These are phyloP conservation scores for Camellia sinensis DNA, from an alignment of 148 eudicot genomes.

Conservation along the genomic window DNA sequence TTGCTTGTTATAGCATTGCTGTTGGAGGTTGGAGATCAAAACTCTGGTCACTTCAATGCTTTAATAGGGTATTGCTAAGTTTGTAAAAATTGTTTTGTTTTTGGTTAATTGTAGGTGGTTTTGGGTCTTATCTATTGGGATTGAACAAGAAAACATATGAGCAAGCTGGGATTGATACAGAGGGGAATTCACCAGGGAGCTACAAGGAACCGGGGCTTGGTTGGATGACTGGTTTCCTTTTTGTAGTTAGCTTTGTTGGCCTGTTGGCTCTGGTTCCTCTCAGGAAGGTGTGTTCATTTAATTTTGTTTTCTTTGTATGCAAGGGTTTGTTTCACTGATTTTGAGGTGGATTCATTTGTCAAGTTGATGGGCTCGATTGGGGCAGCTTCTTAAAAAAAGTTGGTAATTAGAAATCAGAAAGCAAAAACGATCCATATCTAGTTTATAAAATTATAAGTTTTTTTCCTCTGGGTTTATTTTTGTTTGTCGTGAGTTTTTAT, in stretches of 20 bases:
- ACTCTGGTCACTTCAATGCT: background rate
- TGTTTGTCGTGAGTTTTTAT: no score
- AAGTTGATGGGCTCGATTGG: no score
- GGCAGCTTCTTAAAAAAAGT: no score
- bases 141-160: slow-evolving; percentile 53
- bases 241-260: slow-evolving; percentile 31
- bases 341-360: no score
- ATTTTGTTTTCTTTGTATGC: background rate
- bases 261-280: slow-evolving; percentile 36
- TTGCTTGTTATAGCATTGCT: slow-evolving; percentile 43
- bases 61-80: background rate
- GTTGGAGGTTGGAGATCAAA: slow-evolving; percentile 24
- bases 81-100: background rate
- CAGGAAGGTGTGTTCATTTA: slow-evolving; percentile 23
- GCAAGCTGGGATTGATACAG: slow-evolving; percentile 48
- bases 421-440: no score
- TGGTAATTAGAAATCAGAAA: no score
- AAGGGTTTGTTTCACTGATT: no score
- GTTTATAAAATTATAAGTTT: no score
- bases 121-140: slow-evolving; percentile 55
- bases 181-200: slow-evolving; percentile 37
- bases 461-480: no score
- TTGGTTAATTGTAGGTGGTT: slow-evolving; percentile 37
- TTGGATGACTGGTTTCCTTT: slow-evolving; percentile 36
- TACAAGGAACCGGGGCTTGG: slow-evolving; percentile 30